Evolutionary conservation across 108 stramenopile genomes (phyloP).

Genomic region (Epithemia pelagica): DNA sequence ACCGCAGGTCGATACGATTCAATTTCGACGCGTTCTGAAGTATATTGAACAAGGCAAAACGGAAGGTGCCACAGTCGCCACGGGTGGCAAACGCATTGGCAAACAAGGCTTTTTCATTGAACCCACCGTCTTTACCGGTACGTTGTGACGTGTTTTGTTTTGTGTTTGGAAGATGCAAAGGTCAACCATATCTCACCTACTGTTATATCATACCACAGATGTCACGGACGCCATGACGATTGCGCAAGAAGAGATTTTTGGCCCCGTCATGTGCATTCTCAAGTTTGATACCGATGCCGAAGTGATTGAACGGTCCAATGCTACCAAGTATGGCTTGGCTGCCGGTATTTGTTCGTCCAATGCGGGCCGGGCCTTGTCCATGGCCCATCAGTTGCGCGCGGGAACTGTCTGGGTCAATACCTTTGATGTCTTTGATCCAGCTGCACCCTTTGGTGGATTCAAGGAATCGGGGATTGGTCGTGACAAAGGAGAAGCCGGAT

Average conservation of each 20-base stretch:
- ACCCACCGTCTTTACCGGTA: conserved; percentile 74
- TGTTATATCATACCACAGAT: neutral
- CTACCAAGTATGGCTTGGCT: conserved; percentile 80
- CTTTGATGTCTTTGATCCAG: conserved; percentile 43
- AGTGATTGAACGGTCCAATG: conserved; percentile 66
- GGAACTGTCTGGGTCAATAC: conserved; percentile 57
- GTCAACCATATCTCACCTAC: no score
- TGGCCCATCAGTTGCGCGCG: conserved; percentile 37
- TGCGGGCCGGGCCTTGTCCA: conserved; percentile 22
- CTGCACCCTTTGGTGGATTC: conserved; percentile 94
- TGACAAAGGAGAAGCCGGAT: conserved; percentile 51
- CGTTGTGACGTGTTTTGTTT: conserved; percentile 22
- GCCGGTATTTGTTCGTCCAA: conserved; percentile 71
- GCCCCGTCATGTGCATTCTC: conserved; percentile 60
- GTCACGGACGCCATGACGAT: conserved; percentile 13
- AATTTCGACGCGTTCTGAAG: conserved; percentile 34
- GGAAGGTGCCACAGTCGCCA: conserved; percentile 60
- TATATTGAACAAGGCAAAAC: conserved; percentile 72
- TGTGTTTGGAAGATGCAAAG: neutral
- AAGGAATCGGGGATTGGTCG: conserved; percentile 96
- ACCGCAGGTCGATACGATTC: conserved; percentile 11
- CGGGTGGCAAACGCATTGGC: conserved; percentile 46
- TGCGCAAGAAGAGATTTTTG: conserved; percentile 81
- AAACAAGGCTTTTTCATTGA: conserved; percentile 73
- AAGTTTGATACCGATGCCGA: conserved; percentile 75